Percentiles rank a stretch among this genome's conserved stretches.
These are phyloP conservation scores for Inga leiocalycina DNA, from an alignment of 306 rosid species.

Conservation along the genomic window DNA sequence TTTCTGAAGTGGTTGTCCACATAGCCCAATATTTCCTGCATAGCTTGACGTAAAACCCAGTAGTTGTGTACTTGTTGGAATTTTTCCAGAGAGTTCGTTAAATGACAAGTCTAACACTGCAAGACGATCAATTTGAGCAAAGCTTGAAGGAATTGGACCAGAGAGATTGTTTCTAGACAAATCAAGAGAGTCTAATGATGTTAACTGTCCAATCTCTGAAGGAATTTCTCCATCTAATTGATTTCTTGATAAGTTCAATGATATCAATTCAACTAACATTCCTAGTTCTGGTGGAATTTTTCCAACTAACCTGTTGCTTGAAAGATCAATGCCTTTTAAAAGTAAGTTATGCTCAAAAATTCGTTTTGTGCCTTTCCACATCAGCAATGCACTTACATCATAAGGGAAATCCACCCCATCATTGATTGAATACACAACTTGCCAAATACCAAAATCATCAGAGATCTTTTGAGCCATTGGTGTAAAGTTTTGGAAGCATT, in stretches of 20 bases:
- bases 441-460: too few relatives aligned
- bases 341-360: neutral
- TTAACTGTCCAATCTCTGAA: constrained; percentile 4
- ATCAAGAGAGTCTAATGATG: constrained; percentile 19
- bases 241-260: constrained; percentile 37
- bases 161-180: constrained; percentile 18
- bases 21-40: neutral
- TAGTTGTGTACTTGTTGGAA: neutral
- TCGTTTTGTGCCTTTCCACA: constrained; percentile 26
- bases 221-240: neutral
- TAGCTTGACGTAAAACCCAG: neutral
- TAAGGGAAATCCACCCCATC: neutral
- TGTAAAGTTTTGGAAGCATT: constrained; percentile 2
- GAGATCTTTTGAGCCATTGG: neutral
- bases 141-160: constrained; percentile 11
- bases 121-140: constrained; percentile 15
- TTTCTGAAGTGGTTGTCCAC: neutral
- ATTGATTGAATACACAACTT: too few relatives aligned
- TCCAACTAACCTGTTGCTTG: neutral
- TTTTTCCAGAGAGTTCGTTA: neutral
- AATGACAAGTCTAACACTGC: neutral
- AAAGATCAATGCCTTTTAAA: neutral
- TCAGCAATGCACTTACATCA: neutral
- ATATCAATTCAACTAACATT: neutral
- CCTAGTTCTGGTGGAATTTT: neutral